Conservation (phyloP, 2,329 filamentous ascomycete genomes). For the Thermoascus crustaceus region DNA sequence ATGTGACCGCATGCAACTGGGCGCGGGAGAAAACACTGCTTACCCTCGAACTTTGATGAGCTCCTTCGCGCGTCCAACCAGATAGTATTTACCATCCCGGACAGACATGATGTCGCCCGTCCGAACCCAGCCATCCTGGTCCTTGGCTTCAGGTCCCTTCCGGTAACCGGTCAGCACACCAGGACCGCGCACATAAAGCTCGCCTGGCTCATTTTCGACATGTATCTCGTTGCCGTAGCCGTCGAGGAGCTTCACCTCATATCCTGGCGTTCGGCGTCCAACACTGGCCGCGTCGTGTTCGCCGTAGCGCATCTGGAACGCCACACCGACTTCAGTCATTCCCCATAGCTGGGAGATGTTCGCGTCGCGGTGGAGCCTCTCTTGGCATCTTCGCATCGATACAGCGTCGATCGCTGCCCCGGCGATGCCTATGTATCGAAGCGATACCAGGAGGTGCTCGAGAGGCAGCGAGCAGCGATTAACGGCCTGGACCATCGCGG, state of each 20-base stretch:
- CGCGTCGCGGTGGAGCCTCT: slow-evolving; percentile 33
- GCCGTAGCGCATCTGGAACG: slow-evolving; percentile 32
- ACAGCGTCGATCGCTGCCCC: slow-evolving; percentile 42
- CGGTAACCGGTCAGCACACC: slow-evolving; percentile 32
- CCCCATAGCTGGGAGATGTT: slow-evolving; percentile 45
- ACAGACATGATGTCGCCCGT: slow-evolving; percentile 37
- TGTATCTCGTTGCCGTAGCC: slow-evolving; percentile 22
- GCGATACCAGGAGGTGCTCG: slow-evolving; percentile 27
- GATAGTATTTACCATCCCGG: slow-evolving; percentile 29
- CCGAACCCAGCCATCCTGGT: slow-evolving; percentile 34
- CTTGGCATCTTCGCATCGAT: slow-evolving; percentile 34
- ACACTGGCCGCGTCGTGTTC: slow-evolving; percentile 40
- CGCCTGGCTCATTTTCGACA: slow-evolving; percentile 26
- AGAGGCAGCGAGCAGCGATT: slow-evolving; percentile 21
- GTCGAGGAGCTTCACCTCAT: slow-evolving; percentile 30
- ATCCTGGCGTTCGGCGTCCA: slow-evolving; percentile 37
- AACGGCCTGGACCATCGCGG: slow-evolving; percentile 36
- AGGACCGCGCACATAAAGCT: slow-evolving; percentile 34
- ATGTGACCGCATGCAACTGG: not conserved
- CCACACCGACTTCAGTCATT: slow-evolving; percentile 47
- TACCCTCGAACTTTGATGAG: slow-evolving; percentile 41
- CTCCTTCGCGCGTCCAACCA: slow-evolving; percentile 37
- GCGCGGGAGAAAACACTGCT: slow-evolving; percentile 9
- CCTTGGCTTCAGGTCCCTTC: slow-evolving; percentile 26
- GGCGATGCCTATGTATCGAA: slow-evolving; percentile 41